Base-by-base conservation (phyloP, 1,139 yeast species). In the Geotrichum klebahnii region DNA sequence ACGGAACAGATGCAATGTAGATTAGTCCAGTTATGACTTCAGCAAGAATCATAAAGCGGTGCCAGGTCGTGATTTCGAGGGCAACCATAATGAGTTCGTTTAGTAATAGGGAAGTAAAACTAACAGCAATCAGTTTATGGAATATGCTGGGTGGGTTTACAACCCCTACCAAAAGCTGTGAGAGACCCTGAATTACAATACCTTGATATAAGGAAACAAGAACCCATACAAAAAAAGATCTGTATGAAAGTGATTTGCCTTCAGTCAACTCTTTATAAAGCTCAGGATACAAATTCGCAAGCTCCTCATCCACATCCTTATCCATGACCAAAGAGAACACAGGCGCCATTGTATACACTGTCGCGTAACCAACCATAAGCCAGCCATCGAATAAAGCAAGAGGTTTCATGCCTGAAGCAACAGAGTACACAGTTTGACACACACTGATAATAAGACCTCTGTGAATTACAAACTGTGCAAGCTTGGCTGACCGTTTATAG, bases 321-420 rank as follows among this genome's bases (percentile, higher is more conserved):
- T 94, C 98, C 50, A 88, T 74, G 0, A 95, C 96, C 55, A 94
- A 71, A 0, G 97, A 87, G 63, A 94, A 94, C 1, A 94, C 98
- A 0, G 99, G 99, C 47, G 94, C 92, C 99, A 94, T 94, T 0
- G 99, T 94, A 66, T 92, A 94, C 46, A 88, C 76, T 0, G 98
- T 94, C 0, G 98, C 95, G 68, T 92, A 94, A 1, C 98, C 99
- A 39, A 94, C 98, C 97, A 94, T 90, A 48, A 94, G 74, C 84
- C 95, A 92, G 3, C 99, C 99, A 66, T 90, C 89, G 63, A 85
- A 88, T 51, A 94, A 74, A 0, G 97, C 98, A 53, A 92, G 73
- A 1, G 99, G 98, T 66, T 90, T 97, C 67, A 89, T 92, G 4
- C 78, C 71, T 0, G 97, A 86, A 34, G 89, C 79, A 19, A 92